A percentile compares a stretch with the other conserved stretches of the same genome.
These are phyloP conservation scores for Fraxinus velutina DNA, from an alignment of 305 asterid genomes.

Conservation along the genomic window DNA sequence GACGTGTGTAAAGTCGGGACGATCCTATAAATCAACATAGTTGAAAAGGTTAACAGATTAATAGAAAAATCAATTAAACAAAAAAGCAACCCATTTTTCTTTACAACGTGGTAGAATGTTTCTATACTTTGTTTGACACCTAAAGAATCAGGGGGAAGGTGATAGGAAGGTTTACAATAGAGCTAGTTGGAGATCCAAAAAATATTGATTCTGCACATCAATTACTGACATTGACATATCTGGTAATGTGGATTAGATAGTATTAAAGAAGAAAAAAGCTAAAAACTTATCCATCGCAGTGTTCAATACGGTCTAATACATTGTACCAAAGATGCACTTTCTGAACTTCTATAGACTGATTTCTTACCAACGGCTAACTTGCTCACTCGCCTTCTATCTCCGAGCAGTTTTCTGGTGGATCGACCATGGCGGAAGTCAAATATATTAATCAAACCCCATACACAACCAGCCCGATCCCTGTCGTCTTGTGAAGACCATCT, in stretches of 20 bases:
- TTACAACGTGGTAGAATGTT: slow-evolving; percentile 13
- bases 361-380: slow-evolving; percentile 58
- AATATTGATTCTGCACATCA: background rate
- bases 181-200: background rate
- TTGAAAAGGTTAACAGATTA: background rate
- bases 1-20: slow-evolving; percentile 18
- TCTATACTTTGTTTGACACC: slow-evolving; percentile 36
- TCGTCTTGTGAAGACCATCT: slow-evolving; percentile 49
- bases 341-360: background rate
- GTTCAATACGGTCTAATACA: background rate
- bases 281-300: background rate
- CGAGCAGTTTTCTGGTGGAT: slow-evolving; percentile 61
- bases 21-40: background rate
- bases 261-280: slow-evolving; percentile 1
- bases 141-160: slow-evolving; percentile 15
- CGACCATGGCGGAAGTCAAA: slow-evolving; percentile 81
- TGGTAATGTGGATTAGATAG: background rate
- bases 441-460: slow-evolving; percentile 71
- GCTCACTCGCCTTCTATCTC: slow-evolving; percentile 53
- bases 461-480: slow-evolving; percentile 73
- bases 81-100: background rate
- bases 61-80: background rate
- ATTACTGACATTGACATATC: background rate
- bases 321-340: background rate
- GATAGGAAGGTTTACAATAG: background rate